Conservation (phyloP, 352 stramenopile genomes). For the Globisporangium takayamanum region DNA sequence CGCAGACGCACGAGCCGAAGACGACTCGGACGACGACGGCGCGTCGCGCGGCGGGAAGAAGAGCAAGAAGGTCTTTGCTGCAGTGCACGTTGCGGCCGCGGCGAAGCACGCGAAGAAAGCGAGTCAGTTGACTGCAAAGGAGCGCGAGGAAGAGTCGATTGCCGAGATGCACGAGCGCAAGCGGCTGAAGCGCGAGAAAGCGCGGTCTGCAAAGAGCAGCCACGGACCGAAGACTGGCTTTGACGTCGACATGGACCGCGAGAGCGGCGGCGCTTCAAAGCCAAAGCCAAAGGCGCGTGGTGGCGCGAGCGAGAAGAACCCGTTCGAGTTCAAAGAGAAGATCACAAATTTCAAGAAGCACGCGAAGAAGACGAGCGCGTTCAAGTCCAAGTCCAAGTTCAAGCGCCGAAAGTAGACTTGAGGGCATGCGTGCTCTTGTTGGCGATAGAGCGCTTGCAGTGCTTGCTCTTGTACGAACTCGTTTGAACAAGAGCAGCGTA, state of each 20-base stretch:
- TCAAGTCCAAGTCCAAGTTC: constrained; percentile 91
- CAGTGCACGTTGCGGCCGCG: constrained; percentile 65
- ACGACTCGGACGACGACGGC: constrained; percentile 31
- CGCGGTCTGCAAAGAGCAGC: constrained; percentile 41
- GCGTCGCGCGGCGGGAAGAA: constrained; percentile 20
- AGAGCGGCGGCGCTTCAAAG: constrained; percentile 11
- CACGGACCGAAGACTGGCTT: constrained; percentile 50
- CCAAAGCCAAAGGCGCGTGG: constrained; percentile 35
- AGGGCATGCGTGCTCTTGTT: no score
- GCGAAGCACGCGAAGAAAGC: constrained; percentile 83
- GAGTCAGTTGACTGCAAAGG: constrained; percentile 39
- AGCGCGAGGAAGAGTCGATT: constrained; percentile 74
- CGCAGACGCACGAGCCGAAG: constrained; percentile 32
- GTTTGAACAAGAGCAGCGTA: no score
- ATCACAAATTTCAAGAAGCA: constrained; percentile 89
- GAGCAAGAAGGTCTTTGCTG: constrained; percentile 68
- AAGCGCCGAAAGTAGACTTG: constrained; percentile 65
- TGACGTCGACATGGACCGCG: constrained; percentile 65
- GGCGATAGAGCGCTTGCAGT: neutral
- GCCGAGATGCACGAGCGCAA: constrained; percentile 72
- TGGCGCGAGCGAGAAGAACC: constrained; percentile 36
- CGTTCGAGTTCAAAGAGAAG: constrained; percentile 88
- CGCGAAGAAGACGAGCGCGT: constrained; percentile 82
- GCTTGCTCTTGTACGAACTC: no score
- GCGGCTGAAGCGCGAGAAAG: constrained; percentile 73